phyloP scores from a whole-genome alignment of 768 basidiomycete genomes.

The Trametes punicea region DNA sequence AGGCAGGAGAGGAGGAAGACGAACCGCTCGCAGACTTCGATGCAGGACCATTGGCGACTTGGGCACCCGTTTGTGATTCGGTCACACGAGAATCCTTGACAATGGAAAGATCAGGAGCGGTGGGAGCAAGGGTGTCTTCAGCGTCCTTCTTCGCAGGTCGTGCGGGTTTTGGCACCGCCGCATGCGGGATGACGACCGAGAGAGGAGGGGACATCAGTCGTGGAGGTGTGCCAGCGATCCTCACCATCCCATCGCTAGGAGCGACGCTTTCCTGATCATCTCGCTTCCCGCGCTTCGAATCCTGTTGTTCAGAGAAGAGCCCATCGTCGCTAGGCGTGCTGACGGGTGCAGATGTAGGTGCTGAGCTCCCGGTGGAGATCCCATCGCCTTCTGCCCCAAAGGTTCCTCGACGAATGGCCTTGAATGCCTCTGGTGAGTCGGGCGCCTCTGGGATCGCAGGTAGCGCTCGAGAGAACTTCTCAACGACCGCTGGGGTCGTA shows the following conservation, averaged over 20 bases:
- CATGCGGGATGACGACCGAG: constrained; percentile 17
- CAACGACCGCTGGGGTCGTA: constrained; percentile 3
- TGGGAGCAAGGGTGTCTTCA: constrained; percentile 12
- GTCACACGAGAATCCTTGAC: constrained; percentile 19
- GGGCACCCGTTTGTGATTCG: constrained; percentile 15
- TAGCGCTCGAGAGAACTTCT: constrained; percentile 9
- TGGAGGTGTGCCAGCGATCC: constrained; percentile 4
- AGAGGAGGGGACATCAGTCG: constrained; percentile 18
- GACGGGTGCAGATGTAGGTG: constrained; percentile 13
- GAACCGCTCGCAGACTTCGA: constrained; percentile 8
- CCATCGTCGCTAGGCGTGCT: constrained; percentile 14
- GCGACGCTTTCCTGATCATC: neutral
- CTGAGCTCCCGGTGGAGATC: constrained; percentile 1
- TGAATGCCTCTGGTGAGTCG: constrained; percentile 4
- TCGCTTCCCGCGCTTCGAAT: neutral
- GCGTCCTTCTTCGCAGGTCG: neutral
- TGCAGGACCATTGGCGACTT: constrained; percentile 17
- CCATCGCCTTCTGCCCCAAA: constrained; percentile 8
- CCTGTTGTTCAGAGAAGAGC: neutral
- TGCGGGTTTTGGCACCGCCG: neutral
- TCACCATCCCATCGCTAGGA: constrained; percentile 1
- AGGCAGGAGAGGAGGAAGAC: constrained; percentile 12
- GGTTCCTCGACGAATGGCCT: constrained; percentile 4
- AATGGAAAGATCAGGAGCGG: constrained; percentile 15
- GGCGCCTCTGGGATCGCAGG: constrained; percentile 19